phyloP scores from a whole-genome alignment of 164 flowering plant species.

The Magnolia changhungtana region DNA sequence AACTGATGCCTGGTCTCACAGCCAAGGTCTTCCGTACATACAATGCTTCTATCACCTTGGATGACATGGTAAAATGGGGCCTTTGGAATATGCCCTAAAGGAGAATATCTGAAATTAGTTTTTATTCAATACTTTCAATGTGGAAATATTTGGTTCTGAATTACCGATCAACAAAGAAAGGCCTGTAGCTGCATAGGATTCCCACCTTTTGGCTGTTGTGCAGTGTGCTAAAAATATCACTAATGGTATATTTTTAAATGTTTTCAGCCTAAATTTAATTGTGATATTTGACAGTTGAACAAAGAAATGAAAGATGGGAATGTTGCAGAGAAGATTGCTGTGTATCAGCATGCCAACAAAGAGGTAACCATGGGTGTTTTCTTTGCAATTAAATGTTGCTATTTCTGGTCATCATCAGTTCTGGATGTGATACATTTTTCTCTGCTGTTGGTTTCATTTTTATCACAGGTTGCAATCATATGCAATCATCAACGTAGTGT shows the following conservation, averaged over 20 bases:
- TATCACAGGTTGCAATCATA: constrained; percentile 87
- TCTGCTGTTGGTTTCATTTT: not conserved
- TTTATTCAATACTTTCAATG: not conserved
- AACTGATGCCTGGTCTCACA: constrained; percentile 97
- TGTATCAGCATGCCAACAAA: constrained; percentile 86
- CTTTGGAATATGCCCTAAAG: not conserved
- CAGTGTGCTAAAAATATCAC: not conserved
- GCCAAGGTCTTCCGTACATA: constrained; percentile 99
- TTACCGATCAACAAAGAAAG: too few species aligned
- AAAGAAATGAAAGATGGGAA: constrained; percentile 61
- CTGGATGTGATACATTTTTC: not conserved
- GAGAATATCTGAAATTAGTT: not conserved
- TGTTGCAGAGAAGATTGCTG: constrained; percentile 58
- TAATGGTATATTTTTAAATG: not conserved
- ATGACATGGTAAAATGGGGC: constrained; percentile 60
- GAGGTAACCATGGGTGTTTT: constrained; percentile 42
- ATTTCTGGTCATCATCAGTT: not conserved
- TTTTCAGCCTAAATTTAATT: constrained; percentile 6
- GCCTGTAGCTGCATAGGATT: too few species aligned
- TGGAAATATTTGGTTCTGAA: too few species aligned
- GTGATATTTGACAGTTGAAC: constrained; percentile 49
- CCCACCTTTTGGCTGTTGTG: too few species aligned
- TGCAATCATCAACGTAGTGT: constrained; percentile 96
- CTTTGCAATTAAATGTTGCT: not conserved
- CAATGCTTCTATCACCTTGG: constrained; percentile 97